phyloP scores from a whole-genome alignment of 2,329 filamentous ascomycete genomes.

The Rhynchosporium graminicola region DNA sequence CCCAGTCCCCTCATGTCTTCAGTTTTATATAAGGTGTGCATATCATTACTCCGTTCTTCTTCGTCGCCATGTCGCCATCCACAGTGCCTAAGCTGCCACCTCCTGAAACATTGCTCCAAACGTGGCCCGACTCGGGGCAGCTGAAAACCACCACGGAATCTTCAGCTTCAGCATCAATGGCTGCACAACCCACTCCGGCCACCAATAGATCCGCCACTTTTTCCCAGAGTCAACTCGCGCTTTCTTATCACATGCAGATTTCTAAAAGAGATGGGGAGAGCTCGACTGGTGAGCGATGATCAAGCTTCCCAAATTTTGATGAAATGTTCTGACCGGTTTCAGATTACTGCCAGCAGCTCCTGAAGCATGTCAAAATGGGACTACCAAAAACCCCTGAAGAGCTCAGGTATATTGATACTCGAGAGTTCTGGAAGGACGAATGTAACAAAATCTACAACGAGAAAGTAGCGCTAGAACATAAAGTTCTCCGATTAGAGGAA shows the following conservation, averaged over 20 bases:
- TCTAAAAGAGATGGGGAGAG: constrained; percentile 29
- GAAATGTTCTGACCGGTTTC: constrained; percentile 16
- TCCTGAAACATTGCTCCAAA: no score
- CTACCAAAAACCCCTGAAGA: constrained; percentile 10
- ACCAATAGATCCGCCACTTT: constrained; percentile 23
- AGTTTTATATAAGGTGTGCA: no score
- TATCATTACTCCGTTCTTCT: not conserved
- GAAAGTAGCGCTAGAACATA: constrained; percentile 32
- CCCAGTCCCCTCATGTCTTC: no score
- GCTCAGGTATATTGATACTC: constrained; percentile 34
- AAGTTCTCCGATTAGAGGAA: constrained; percentile 27
- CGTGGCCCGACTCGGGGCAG: no score
- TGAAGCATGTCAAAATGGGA: constrained; percentile 26
- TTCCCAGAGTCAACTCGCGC: constrained; percentile 31
- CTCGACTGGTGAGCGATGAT: constrained; percentile 27
- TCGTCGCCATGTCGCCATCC: constrained; percentile 14
- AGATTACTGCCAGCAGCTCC: constrained; percentile 34
- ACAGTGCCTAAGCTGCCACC: not conserved
- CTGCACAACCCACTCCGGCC: not conserved
- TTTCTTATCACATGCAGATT: constrained; percentile 34
- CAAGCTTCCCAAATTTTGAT: not conserved
- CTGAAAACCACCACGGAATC: not conserved
- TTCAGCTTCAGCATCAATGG: not conserved
- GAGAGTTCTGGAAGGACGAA: constrained; percentile 37
- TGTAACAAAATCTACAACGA: constrained; percentile 30